Conservation (phyloP, 306 rosid species). For the Oemleria cerasiformis region DNA sequence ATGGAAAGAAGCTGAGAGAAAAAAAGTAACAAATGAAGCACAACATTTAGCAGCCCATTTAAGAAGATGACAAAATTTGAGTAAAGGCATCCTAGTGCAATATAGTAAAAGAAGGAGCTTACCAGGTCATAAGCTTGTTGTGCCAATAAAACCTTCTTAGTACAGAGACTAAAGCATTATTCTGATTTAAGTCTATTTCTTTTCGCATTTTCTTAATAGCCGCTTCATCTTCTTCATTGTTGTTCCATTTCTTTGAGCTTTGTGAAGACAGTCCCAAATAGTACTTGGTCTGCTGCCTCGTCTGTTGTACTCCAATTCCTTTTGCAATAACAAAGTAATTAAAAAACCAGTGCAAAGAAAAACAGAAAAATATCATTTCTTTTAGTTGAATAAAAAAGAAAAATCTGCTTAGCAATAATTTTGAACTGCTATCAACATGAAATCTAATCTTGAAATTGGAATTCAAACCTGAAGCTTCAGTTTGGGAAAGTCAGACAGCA, state of each 20-base stretch:
- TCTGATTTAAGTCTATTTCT: conserved; percentile 74
- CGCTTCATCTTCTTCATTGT: conserved; percentile 58
- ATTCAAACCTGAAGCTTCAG: no score
- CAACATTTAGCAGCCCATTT: background rate
- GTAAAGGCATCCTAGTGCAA: background rate
- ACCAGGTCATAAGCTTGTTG: conserved; percentile 96
- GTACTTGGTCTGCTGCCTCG: conserved; percentile 85
- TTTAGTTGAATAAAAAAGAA: no score
- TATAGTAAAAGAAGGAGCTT: background rate
- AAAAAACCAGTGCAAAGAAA: no score
- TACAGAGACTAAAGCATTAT: conserved; percentile 74
- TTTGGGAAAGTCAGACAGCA: no score
- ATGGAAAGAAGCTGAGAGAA: background rate
- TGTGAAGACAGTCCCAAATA: conserved; percentile 83
- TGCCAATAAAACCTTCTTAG: conserved; percentile 92
- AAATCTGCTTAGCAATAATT: no score
- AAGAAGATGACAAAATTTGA: background rate
- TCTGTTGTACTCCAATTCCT: conserved; percentile 45
- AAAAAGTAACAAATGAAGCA: background rate
- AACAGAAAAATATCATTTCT: no score
- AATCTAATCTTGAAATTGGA: no score
- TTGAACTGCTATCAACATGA: no score
- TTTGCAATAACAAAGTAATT: no score
- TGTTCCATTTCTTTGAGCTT: conserved; percentile 66
- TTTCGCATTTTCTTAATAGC: conserved; percentile 68